These are phyloP conservation scores for Trichocomaceae sp. DNA, from an alignment of 2,329 filamentous ascomycete genomes.

Conservation along the genomic window DNA sequence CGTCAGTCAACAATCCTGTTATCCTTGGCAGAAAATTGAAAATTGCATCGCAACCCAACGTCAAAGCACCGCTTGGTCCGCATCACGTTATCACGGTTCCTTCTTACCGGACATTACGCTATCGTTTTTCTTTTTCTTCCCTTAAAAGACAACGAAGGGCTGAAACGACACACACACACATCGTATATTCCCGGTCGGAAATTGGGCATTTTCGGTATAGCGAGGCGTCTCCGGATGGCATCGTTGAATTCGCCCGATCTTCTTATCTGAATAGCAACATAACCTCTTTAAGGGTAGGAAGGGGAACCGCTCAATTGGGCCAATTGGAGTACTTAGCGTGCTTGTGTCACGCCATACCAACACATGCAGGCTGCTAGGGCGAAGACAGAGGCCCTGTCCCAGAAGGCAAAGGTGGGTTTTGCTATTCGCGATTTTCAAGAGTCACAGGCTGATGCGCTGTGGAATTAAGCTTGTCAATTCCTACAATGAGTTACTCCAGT, in stretches of 20 bases:
- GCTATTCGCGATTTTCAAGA: not conserved
- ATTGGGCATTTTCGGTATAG: not conserved
- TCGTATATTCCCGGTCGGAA: not conserved
- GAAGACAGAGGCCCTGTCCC: slow-evolving; percentile 50
- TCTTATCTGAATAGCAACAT: not conserved
- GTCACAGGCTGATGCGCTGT: slow-evolving; percentile 17
- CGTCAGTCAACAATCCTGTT: not conserved
- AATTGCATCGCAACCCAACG: not conserved
- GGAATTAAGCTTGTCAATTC: slow-evolving; percentile 76
- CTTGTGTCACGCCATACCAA: slow-evolving; percentile 20
- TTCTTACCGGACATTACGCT: not conserved
- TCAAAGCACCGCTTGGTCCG: not conserved
- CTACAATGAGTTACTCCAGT: slow-evolving; percentile 94
- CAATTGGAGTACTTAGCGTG: not conserved
- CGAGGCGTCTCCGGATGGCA: slow-evolving; percentile 4
- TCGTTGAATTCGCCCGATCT: not conserved
- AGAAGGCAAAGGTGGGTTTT: slow-evolving; percentile 48
- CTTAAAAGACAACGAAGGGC: not conserved
- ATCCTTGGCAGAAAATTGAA: not conserved
- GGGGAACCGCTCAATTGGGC: not conserved
- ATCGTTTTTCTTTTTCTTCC: not conserved
- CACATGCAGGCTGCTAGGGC: slow-evolving; percentile 40
- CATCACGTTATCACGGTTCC: not conserved
- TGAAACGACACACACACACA: not conserved
- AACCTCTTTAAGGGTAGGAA: not conserved